Evolutionary conservation across 352 stramenopile genomes (phyloP).

Genomic region (Phytophthora nicotianae): DNA sequence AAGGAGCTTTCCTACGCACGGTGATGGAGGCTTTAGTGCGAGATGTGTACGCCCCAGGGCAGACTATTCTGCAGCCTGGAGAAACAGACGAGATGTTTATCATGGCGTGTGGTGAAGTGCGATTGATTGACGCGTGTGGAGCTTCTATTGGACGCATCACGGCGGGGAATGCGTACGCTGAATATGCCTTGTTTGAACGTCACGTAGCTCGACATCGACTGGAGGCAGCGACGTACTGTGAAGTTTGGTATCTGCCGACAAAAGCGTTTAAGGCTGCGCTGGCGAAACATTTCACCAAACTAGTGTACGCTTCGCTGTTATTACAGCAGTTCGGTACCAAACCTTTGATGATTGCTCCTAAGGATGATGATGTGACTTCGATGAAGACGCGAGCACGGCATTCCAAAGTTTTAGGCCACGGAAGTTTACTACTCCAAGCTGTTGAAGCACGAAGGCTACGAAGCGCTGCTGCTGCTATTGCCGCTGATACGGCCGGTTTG

Average conservation of each 20-base stretch:
- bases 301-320: constrained; percentile 54
- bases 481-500: constrained; percentile 1
- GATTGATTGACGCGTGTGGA: constrained; percentile 32
- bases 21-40: constrained; percentile 47
- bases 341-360: not conserved
- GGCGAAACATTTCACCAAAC: constrained; percentile 59
- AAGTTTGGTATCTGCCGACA: constrained; percentile 49
- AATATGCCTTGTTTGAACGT: constrained; percentile 56
- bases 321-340: constrained; percentile 36
- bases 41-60: constrained; percentile 55
- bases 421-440: constrained; percentile 40
- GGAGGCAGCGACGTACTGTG: constrained; percentile 51
- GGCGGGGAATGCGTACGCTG: constrained; percentile 45
- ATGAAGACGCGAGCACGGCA: constrained; percentile 42
- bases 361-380: constrained; percentile 38
- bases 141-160: constrained; percentile 30
- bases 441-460: constrained; percentile 27
- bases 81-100: constrained; percentile 65
- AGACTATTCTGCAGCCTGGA: constrained; percentile 32
- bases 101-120: constrained; percentile 49
- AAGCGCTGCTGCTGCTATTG: constrained; percentile 13
- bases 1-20: constrained; percentile 58
- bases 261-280: constrained; percentile 50
- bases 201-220: constrained; percentile 37
- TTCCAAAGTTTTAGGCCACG: constrained; percentile 38